Evolutionary conservation across 1,139 yeast genomes (phyloP).

Genomic region (Candida sanyaensis): DNA sequence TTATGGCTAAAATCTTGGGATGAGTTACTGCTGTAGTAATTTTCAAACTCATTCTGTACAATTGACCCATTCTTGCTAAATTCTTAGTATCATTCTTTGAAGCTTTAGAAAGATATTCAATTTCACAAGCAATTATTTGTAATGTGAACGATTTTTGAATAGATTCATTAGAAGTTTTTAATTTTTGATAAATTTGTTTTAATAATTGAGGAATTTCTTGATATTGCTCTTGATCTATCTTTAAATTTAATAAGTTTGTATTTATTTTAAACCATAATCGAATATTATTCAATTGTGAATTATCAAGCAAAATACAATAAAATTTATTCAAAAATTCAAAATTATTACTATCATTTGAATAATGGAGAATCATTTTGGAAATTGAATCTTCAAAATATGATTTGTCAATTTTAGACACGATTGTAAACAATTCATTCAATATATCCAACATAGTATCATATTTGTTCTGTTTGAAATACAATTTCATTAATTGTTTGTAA

Average conservation of each 20-base stretch:
- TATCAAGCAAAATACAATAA: slow-evolving; percentile 29
- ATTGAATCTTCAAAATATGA: slow-evolving; percentile 65
- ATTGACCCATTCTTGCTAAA: slow-evolving; percentile 40
- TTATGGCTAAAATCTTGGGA: slow-evolving; percentile 69
- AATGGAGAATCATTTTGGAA: slow-evolving; percentile 53
- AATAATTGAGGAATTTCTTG: slow-evolving; percentile 43
- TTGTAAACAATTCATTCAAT: slow-evolving; percentile 20
- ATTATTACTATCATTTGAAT: slow-evolving; percentile 31
- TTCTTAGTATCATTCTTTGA: slow-evolving; percentile 22
- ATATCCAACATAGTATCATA: slow-evolving; percentile 36
- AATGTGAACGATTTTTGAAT: slow-evolving; percentile 49
- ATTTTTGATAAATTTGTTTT: slow-evolving; percentile 37
- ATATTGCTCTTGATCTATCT: slow-evolving; percentile 40
- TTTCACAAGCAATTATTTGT: slow-evolving; percentile 68
- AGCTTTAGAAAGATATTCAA: slow-evolving; percentile 46
- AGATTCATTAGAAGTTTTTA: slow-evolving; percentile 43
- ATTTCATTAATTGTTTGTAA: slow-evolving; percentile 65
- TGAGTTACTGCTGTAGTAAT: slow-evolving; percentile 71
- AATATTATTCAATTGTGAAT: slow-evolving; percentile 34
- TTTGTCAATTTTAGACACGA: slow-evolving; percentile 33
- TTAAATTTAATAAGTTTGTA: slow-evolving; percentile 50
- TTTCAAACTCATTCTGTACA: slow-evolving; percentile 50
- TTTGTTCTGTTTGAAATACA: slow-evolving; percentile 37
- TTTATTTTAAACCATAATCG: slow-evolving; percentile 59
- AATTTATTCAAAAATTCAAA: slow-evolving; percentile 25